Conservation (phyloP, 1,284 basidiomycete species). For the Cryptococcus neoformans region DNA sequence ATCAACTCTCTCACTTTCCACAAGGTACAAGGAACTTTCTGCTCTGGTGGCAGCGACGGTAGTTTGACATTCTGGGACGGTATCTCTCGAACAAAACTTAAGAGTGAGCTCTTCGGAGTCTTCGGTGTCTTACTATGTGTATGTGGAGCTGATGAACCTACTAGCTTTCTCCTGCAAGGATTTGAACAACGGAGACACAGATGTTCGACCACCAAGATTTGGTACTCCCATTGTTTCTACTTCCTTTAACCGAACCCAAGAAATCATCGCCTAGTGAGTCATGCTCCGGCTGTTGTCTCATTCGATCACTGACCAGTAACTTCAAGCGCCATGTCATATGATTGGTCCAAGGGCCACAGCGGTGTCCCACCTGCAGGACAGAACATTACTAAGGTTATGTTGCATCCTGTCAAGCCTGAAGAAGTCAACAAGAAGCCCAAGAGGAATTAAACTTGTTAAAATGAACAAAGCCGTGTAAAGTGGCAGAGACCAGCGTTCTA, state of each 20-base stretch:
- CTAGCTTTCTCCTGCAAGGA: conserved; percentile 48
- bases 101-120: conserved; percentile 57
- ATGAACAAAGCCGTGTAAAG: too few species aligned
- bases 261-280: conserved; percentile 77
- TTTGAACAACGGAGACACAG: conserved; percentile 66
- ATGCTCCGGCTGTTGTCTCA: conserved; percentile 8
- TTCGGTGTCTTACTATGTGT: background rate
- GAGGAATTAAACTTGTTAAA: background rate
- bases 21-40: conserved; percentile 88
- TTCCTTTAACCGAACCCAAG: conserved; percentile 78
- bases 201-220: conserved; percentile 56
- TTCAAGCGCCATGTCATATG: conserved; percentile 67
- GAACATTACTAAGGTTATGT: conserved; percentile 80
- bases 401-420: conserved; percentile 85
- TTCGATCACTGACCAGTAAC: conserved; percentile 2
- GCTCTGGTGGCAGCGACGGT: conserved; percentile 71
- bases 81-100: conserved; percentile 77
- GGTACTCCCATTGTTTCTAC: conserved; percentile 54
- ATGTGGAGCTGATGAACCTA: background rate
- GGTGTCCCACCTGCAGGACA: conserved; percentile 67
- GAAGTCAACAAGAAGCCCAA: conserved; percentile 62
- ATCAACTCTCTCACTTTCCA: conserved; percentile 94
- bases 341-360: conserved; percentile 85
- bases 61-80: conserved; percentile 39
- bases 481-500: background rate